Conservation (phyloP, 176 grass and related monocot species). For the Ampelocalamus luodianensis region DNA sequence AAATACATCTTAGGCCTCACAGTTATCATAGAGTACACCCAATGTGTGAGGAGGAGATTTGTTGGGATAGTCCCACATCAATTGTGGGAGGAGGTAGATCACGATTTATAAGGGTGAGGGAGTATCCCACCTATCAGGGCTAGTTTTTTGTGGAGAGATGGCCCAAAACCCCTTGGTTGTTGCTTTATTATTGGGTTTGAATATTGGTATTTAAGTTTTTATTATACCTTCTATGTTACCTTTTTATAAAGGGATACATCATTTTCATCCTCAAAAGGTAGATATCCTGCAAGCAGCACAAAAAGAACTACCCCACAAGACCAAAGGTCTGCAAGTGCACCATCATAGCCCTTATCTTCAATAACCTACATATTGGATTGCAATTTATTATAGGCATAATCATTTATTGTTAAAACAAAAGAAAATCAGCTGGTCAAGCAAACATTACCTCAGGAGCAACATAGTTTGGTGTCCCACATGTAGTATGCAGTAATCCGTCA, state of each 20-base stretch:
- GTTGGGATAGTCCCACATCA: no score
- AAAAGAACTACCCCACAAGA: constrained; percentile 95
- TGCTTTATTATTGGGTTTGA: no score
- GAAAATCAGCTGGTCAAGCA: neutral
- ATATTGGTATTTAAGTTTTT: neutral
- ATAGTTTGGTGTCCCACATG: constrained; percentile 91
- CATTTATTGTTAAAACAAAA: neutral
- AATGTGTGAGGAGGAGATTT: neutral
- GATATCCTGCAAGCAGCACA: constrained; percentile 79
- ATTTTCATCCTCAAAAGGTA: constrained; percentile 91
- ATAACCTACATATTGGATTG: constrained; percentile 60
- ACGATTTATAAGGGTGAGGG: no score
- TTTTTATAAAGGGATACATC: constrained; percentile 68
- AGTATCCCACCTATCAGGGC: no score
- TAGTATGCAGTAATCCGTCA: constrained; percentile 87
- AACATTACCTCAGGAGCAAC: constrained; percentile 78
- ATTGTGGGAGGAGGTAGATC: no score
- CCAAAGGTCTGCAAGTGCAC: constrained; percentile 87
- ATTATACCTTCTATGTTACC: constrained; percentile 42
- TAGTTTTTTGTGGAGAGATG: no score
- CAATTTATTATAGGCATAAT: constrained; percentile 3
- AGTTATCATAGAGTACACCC: no score
- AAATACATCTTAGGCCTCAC: no score
- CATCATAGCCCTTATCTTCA: constrained; percentile 87
- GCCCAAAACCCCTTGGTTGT: no score